phyloP scores from a whole-genome alignment of 306 rosid species.

The Luffa acutangula region DNA sequence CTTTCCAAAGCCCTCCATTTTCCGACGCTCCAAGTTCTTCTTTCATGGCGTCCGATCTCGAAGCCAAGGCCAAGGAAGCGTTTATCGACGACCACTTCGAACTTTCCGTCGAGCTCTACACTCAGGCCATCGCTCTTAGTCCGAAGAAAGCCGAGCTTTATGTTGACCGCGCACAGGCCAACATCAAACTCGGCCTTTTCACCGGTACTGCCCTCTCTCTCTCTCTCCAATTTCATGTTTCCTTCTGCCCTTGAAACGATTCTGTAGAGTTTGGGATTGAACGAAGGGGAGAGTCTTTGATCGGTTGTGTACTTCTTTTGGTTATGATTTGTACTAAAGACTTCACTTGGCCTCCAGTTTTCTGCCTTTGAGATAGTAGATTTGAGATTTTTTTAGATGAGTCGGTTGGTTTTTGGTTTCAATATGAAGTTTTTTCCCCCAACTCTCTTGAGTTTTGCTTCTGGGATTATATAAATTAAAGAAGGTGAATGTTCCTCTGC shows the following conservation, averaged over 20 bases:
- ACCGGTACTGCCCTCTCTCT: constrained; percentile 32
- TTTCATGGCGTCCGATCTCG: constrained; percentile 80
- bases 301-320: neutral
- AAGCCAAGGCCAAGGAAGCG: constrained; percentile 55
- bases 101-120: constrained; percentile 47
- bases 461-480: neutral
- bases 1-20: constrained; percentile 20
- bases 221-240: neutral
- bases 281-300: neutral
- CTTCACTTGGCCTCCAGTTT: neutral
- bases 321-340: neutral
- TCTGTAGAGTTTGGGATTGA: neutral
- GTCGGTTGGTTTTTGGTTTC: neutral
- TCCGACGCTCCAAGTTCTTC: neutral
- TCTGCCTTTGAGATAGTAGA: neutral
- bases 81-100: constrained; percentile 81
- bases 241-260: neutral
- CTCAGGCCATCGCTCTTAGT: constrained; percentile 50
- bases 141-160: constrained; percentile 49
- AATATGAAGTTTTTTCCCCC: neutral
- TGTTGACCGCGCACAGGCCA: constrained; percentile 86
- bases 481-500: neutral
- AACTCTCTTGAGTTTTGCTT: neutral
- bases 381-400: neutral
- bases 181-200: constrained; percentile 55